Evolutionary conservation across 2,329 filamentous ascomycete species (phyloP).

Genomic region (Alternaria conjuncta): DNA sequence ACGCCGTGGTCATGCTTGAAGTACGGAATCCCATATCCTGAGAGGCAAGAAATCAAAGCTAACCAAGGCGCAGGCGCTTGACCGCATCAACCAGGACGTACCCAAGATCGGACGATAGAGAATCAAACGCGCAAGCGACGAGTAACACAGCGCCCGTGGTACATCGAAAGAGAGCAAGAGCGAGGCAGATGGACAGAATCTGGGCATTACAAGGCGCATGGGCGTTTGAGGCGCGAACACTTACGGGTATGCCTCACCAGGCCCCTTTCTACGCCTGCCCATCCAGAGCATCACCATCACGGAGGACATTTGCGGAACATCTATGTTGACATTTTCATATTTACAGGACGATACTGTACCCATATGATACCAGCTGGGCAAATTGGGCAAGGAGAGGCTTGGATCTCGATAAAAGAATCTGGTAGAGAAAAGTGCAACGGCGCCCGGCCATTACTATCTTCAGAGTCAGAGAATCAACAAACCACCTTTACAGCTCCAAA

Average conservation of each 20-base stretch:
- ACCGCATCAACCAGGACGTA: constrained; percentile 46
- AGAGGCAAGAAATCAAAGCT: constrained; percentile 6
- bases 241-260: constrained; percentile 28
- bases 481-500: background rate
- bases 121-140: background rate
- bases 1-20: constrained; percentile 98
- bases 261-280: constrained; percentile 5
- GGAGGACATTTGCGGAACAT: constrained; percentile 12
- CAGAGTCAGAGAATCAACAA: constrained; percentile 8
- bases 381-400: constrained; percentile 6
- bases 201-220: constrained; percentile 18
- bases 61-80: constrained; percentile 35
- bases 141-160: background rate
- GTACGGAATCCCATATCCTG: constrained; percentile 42
- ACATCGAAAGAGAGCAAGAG: background rate
- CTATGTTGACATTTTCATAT: constrained; percentile 29
- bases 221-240: constrained; percentile 31
- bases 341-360: constrained; percentile 25
- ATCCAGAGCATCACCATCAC: constrained; percentile 3
- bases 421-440: constrained; percentile 17
- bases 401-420: constrained; percentile 11
- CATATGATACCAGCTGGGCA: constrained; percentile 35
- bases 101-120: constrained; percentile 41
- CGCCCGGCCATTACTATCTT: constrained; percentile 5
- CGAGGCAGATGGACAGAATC: constrained; percentile 10